phyloP scores from a whole-genome alignment of 1,284 basidiomycete species.

The Prillingera fragicola region DNA sequence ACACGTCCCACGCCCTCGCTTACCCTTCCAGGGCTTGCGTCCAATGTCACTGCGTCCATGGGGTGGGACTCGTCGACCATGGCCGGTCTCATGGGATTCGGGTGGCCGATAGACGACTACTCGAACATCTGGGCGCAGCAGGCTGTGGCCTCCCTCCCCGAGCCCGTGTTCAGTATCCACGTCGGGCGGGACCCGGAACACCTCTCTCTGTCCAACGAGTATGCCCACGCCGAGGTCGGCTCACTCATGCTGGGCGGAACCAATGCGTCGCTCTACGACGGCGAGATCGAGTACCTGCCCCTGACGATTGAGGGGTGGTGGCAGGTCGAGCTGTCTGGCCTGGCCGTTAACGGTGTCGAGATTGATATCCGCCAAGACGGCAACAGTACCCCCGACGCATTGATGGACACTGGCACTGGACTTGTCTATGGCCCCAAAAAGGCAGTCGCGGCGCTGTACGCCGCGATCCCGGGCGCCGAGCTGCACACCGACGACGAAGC shows the following conservation, averaged over 20 bases:
- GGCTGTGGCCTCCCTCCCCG: not conserved
- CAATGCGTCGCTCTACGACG: not conserved
- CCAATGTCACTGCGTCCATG: too few relatives aligned
- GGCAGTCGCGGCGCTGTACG: constrained; percentile 18
- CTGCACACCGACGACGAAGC: too few relatives aligned
- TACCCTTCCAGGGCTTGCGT: too few relatives aligned
- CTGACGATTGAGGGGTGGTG: constrained; percentile 35
- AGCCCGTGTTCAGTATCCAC: not conserved
- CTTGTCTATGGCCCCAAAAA: constrained; percentile 19
- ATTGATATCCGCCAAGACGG: not conserved
- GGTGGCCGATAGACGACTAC: not conserved
- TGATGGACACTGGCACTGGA: constrained; percentile 30
- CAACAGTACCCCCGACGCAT: not conserved
- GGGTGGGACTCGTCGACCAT: too few relatives aligned
- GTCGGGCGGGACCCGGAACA: not conserved
- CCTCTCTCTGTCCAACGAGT: not conserved
- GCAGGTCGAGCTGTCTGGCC: not conserved
- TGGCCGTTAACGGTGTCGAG: not conserved
- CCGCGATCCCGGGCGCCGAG: constrained; percentile 17
- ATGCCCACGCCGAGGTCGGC: not conserved
- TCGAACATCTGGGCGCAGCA: not conserved
- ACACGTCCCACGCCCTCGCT: too few relatives aligned
- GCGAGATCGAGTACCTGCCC: constrained; percentile 34
- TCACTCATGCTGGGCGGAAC: constrained; percentile 1
- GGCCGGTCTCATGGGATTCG: constrained; percentile 2